Evolutionary conservation across 768 basidiomycete species (phyloP).

Genomic region (Russula griseocarnosa): DNA sequence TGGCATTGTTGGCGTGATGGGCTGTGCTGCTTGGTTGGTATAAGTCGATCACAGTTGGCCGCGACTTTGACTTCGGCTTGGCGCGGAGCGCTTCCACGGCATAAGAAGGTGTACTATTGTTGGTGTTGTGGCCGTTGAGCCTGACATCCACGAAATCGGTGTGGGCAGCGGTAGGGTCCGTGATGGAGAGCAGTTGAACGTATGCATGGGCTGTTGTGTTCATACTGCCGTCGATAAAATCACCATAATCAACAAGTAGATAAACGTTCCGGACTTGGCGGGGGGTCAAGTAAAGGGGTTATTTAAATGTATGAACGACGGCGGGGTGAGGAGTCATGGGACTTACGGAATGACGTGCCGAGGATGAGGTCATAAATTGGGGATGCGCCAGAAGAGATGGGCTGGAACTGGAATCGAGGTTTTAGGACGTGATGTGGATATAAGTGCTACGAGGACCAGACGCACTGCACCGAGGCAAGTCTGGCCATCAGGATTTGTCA

Average conservation of each 20-base stretch:
- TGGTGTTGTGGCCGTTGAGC: neutral
- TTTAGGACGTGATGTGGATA: neutral
- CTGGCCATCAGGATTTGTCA: conserved; percentile 32
- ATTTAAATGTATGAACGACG: neutral
- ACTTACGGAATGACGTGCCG: conserved; percentile 39
- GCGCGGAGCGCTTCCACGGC: neutral
- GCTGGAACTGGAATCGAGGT: conserved; percentile 33
- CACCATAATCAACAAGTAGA: neutral
- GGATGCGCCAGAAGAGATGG: conserved; percentile 29
- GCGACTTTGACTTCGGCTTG: neutral
- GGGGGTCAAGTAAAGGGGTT: neutral
- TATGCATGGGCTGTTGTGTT: neutral
- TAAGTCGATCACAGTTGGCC: neutral
- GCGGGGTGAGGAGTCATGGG: conserved; percentile 3
- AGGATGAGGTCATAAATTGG: conserved; percentile 34
- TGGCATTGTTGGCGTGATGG: neutral
- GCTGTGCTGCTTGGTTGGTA: neutral
- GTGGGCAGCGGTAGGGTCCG: neutral
- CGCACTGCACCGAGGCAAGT: conserved; percentile 36
- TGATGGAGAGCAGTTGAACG: neutral
- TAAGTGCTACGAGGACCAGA: neutral
- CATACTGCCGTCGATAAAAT: neutral
- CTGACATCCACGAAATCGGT: neutral
- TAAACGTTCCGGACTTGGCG: neutral
- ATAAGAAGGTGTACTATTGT: neutral